Percentiles rank a stretch among this genome's conserved stretches.
Evolutionary conservation across 2,329 filamentous ascomycete genomes (phyloP).

Genomic region (Colletotrichum tropicale): DNA sequence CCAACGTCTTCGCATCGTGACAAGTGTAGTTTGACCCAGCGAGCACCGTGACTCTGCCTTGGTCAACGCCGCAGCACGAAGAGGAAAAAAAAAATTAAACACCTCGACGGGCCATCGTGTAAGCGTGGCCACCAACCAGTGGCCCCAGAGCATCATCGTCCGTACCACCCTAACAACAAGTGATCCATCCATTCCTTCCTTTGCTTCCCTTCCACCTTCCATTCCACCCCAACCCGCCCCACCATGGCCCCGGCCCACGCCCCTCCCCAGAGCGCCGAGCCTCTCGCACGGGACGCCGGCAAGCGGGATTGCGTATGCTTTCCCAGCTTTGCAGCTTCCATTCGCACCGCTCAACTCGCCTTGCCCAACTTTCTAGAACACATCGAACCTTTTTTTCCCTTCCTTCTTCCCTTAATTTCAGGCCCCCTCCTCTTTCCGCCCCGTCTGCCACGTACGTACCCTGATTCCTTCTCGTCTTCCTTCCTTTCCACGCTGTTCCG

Average conservation of each 20-base stretch:
- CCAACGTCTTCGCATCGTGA: background rate
- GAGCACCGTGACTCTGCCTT: background rate
- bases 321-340: conserved; percentile 12
- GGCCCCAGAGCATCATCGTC: background rate
- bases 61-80: background rate
- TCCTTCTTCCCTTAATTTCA: background rate
- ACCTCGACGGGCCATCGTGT: background rate
- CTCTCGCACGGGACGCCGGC: conserved; percentile 20
- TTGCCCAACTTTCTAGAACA: conserved; percentile 8
- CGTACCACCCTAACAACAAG: conserved; percentile 5
- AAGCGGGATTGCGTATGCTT: conserved; percentile 23
- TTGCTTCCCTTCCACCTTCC: background rate
- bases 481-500: background rate
- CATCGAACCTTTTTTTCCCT: background rate
- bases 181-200: background rate
- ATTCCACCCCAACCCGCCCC: background rate
- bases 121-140: background rate
- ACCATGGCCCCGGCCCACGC: conserved; percentile 11
- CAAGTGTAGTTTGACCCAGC: background rate
- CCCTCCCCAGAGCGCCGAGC: conserved; percentile 20
- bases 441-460: background rate
- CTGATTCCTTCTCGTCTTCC: background rate
- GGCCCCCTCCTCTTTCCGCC: background rate
- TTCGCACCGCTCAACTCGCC: conserved; percentile 15
- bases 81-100: background rate